Evolutionary conservation across 2,329 filamentous ascomycete genomes (phyloP), one percentile per base, ranked within the genome.

Genomic region (Neofusicoccum umdonicola): DNA sequence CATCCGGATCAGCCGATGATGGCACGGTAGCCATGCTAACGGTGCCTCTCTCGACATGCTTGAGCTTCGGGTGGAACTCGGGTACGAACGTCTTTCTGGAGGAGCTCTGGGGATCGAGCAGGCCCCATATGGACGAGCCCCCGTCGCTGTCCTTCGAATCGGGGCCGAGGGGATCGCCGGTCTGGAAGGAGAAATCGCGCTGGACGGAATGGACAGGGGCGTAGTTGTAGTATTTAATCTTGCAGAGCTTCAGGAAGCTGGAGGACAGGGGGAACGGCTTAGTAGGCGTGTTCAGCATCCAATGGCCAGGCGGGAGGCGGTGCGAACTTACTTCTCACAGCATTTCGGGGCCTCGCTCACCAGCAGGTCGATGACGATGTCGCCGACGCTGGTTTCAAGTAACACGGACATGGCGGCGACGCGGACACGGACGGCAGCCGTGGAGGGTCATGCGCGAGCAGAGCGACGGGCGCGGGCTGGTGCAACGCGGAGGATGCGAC

Each of bases 221-320:
- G 78, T 96, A 98, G 82, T 98, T 98, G 87, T 97, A 99, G 82
- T 98, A 99, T 82, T 97, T 99, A 79, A 93, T 84, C 81, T 98
- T 98, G 87, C 95, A 97, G 71, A 99, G 91, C 84, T 99, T 98
- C 65, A 99, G 83, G 78, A 99, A 98, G 84, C 92, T 96, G 78
- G 68, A 76, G 73, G 70, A 73, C 70, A 66, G 70, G 52, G 70
- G 71, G 73, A 73, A 78, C 69, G 72, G 82, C 82, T 88, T 82
- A 83, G 82, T 81, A 48, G 50, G 70, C 71, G 75, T 77, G 76
- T 82, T 89, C 82, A 88, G 86, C 81, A 75, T 79, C 71, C 73
- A 72, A 68, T 68, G 67, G 72, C 67, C 68, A 68, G 66, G 68
- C 64, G 57, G 60, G 63, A 3, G 13, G 4, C n/a, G 54, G 22